Evolutionary conservation across 73 alveolate species (phyloP), one percentile per base, ranked within the genome.

Genomic region (Paramecium octaurelia): DNA sequence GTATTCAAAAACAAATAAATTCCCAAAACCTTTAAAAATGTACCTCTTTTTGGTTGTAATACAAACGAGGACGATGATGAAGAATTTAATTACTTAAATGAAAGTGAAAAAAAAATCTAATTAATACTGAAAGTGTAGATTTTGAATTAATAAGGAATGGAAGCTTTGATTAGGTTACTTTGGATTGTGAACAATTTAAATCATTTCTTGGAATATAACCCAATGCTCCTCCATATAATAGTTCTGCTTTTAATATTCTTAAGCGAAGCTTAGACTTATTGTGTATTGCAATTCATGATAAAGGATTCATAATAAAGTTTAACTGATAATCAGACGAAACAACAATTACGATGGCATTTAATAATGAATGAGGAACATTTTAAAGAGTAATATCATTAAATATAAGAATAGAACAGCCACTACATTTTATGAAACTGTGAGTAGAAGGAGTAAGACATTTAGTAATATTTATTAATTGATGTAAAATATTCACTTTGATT

Each of bases 201-300:
- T 71, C 80, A 89, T 89, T 89, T 70, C 23, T 36, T 89, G 36
- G 94, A 89, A 34, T 89, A 89, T 71, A 89, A 89, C 44, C 94
- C 94, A 23, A 89, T 89, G 94, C 43, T 89, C 14, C 64, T 89
- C 0, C 88, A 89, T 31, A 89, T 89, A 11, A 83, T 83, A 21
- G 44, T 68, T 38, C 42, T 89, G 12, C 58, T 68, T 3, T 54
- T 89, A 70, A 73, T 89, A 1, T 89, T 31, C 23, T 89, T 89
- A 43, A 89, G 76, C 38, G 94, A 89, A 46, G 94, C 86, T 6
- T 77, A 89, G 76, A 68, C 92, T 3, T 89, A 89, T 89, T 70
- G 90, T 89, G 90, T 89, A 36, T 29, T 89, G 8, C 48, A 69
- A 60, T 70, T 89, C 8, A 89, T 89, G 94, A 89, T 89, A 3